These are phyloP conservation scores for Dactylonectria estremocensis DNA, from an alignment of 2,329 filamentous ascomycete species.

Conservation along the genomic window DNA sequence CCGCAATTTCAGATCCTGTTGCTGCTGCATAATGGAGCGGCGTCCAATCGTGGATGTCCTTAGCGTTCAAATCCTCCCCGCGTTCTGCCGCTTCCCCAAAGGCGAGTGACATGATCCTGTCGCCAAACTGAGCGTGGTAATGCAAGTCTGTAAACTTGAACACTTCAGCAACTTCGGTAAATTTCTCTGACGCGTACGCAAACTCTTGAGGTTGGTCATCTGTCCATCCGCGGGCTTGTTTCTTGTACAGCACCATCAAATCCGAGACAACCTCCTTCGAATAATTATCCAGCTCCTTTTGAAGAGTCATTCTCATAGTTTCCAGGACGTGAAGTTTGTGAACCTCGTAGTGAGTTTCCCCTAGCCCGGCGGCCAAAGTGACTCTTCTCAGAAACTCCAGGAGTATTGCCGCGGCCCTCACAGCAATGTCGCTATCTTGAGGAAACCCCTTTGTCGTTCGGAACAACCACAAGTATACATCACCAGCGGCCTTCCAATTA, in stretches of 20 bases:
- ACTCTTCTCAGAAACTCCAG: too few relatives aligned
- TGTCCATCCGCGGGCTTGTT: too few relatives aligned
- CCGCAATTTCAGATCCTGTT: not conserved
- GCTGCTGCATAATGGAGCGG: constrained; percentile 41
- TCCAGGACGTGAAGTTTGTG: too few relatives aligned
- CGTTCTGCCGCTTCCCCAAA: not conserved
- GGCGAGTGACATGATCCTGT: not conserved
- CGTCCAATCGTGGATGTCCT: constrained; percentile 43
- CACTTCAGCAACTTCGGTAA: not conserved
- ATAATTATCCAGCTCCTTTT: too few relatives aligned
- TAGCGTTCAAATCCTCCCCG: constrained; percentile 16
- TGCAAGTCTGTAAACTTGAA: not conserved
- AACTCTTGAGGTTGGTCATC: too few relatives aligned
- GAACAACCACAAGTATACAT: constrained; percentile 39
- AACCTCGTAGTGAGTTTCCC: too few relatives aligned
- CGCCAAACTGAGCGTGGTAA: not conserved
- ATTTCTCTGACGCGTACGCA: not conserved
- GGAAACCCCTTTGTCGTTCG: constrained; percentile 17
- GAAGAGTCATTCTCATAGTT: too few relatives aligned
- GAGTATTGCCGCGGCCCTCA: constrained; percentile 23
- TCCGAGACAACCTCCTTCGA: too few relatives aligned
- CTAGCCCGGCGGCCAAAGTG: too few relatives aligned
- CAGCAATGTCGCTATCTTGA: not conserved
- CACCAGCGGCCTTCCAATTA: constrained; percentile 32
- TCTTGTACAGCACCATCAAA: too few relatives aligned